These are phyloP conservation scores for Diaporthe ampelina DNA, from an alignment of 2,329 filamentous ascomycete species.

Conservation along the genomic window DNA sequence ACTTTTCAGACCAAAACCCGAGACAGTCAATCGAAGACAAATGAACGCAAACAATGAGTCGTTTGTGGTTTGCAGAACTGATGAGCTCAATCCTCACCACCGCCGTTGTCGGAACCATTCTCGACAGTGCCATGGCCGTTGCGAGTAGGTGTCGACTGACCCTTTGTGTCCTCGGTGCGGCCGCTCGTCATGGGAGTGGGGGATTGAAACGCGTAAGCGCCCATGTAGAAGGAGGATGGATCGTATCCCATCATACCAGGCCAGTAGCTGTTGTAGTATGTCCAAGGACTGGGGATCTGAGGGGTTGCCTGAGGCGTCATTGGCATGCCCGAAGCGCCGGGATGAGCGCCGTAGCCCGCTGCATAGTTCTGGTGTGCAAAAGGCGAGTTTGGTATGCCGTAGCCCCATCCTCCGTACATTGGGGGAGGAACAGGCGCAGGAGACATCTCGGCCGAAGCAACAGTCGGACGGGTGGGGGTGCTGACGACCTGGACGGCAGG, in stretches of 20 bases:
- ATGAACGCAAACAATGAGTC: background rate
- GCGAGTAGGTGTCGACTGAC: constrained; percentile 32
- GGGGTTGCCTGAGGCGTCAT: constrained; percentile 37
- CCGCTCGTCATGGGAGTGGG: constrained; percentile 30
- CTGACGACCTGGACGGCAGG: constrained; percentile 18
- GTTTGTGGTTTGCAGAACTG: background rate
- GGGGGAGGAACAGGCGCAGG: constrained; percentile 34
- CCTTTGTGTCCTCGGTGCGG: constrained; percentile 4
- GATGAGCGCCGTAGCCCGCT: constrained; percentile 16
- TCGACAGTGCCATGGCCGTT: constrained; percentile 12
- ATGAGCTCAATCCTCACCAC: background rate
- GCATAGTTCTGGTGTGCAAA: constrained; percentile 19
- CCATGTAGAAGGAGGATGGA: constrained; percentile 33
- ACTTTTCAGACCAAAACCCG: constrained; percentile 24
- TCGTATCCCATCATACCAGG: constrained; percentile 35
- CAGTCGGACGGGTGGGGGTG: constrained; percentile 31
- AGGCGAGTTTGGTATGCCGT: constrained; percentile 31
- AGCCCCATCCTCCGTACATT: constrained; percentile 30
- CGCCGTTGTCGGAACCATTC: background rate
- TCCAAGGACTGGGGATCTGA: constrained; percentile 38
- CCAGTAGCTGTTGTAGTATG: constrained; percentile 40
- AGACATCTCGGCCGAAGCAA: constrained; percentile 29
- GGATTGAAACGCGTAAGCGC: constrained; percentile 29
- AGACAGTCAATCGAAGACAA: background rate
- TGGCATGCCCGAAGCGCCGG: constrained; percentile 21